These are phyloP conservation scores for Debaryomyces nepalensis DNA, from an alignment of 1,139 yeast species.

Conservation along the genomic window DNA sequence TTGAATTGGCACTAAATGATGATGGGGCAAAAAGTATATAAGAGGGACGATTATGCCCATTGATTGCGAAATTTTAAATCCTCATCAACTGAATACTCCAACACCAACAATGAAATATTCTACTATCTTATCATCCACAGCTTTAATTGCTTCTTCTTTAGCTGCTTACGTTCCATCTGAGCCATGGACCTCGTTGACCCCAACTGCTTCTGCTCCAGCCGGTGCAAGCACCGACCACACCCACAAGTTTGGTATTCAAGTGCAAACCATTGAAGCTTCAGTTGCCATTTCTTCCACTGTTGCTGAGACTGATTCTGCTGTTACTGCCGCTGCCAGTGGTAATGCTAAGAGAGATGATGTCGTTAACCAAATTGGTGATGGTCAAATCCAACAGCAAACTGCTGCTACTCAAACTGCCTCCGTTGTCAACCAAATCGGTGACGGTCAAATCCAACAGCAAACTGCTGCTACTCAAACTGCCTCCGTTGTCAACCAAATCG, in stretches of 20 bases:
- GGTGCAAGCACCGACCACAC: constrained; percentile 68
- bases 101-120: constrained; percentile 34
- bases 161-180: constrained; percentile 73
- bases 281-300: constrained; percentile 34
- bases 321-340: constrained; percentile 17
- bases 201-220: constrained; percentile 54
- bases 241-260: constrained; percentile 71
- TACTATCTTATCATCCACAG: constrained; percentile 29
- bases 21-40: constrained; percentile 8
- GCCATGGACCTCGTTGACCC: constrained; percentile 77
- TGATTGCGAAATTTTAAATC: neutral
- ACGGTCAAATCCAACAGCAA: constrained; percentile 50
- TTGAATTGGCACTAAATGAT: neutral
- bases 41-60: neutral
- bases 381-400: constrained; percentile 46
- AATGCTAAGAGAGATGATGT: constrained; percentile 33
- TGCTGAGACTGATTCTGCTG: constrained; percentile 14
- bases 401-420: constrained; percentile 36
- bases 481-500: constrained; percentile 38
- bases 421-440: constrained; percentile 47
- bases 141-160: constrained; percentile 53
- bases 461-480: constrained; percentile 29
- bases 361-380: constrained; percentile 40
- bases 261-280: constrained; percentile 48
- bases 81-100: neutral